Percentiles rank a stretch among this genome's conserved stretches.
phyloP scores from a whole-genome alignment of 2,329 filamentous ascomycete species.

The Coleophoma eucalyptorum region DNA sequence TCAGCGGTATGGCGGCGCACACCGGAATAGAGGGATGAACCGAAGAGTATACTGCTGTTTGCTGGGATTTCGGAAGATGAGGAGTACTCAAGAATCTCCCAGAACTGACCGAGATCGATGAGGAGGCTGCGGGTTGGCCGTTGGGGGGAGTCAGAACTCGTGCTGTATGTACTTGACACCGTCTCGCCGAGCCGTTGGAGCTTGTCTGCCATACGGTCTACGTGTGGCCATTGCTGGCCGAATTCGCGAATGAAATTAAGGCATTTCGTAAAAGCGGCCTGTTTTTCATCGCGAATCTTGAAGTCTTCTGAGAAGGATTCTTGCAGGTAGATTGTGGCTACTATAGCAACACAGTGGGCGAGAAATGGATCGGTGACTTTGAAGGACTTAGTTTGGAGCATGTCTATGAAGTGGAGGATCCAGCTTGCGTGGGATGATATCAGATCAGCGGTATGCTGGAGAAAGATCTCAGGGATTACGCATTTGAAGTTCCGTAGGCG shows the following conservation, averaged over 20 bases:
- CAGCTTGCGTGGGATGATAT: slow-evolving; percentile 47
- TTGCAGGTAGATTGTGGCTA: slow-evolving; percentile 50
- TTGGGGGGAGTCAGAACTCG: slow-evolving; percentile 16
- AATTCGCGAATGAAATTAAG: slow-evolving; percentile 37
- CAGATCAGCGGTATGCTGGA: slow-evolving; percentile 48
- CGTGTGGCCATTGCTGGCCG: slow-evolving; percentile 39
- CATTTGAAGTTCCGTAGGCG: slow-evolving; percentile 47
- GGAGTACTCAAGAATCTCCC: slow-evolving; percentile 44
- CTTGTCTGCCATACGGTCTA: slow-evolving; percentile 38
- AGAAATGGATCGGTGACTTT: slow-evolving; percentile 41
- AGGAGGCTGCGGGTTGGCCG: slow-evolving; percentile 31
- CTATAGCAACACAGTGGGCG: slow-evolving; percentile 45
- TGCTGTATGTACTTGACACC: slow-evolving; percentile 38
- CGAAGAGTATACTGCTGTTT: slow-evolving; percentile 35
- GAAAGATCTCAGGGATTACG: slow-evolving; percentile 48
- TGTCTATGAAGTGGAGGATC: slow-evolving; percentile 48
- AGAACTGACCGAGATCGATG: slow-evolving; percentile 42
- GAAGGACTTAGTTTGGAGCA: slow-evolving; percentile 39
- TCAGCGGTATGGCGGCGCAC: slow-evolving; percentile 26
- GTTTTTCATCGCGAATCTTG: slow-evolving; percentile 34
- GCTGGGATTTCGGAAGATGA: slow-evolving; percentile 32
- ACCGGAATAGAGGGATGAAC: slow-evolving; percentile 31
- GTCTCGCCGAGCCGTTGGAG: slow-evolving; percentile 37
- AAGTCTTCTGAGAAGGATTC: slow-evolving; percentile 41
- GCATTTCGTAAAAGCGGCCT: slow-evolving; percentile 39